phyloP scores from a whole-genome alignment of 2,329 filamentous ascomycete genomes.

The Chlorencoelia australis region DNA sequence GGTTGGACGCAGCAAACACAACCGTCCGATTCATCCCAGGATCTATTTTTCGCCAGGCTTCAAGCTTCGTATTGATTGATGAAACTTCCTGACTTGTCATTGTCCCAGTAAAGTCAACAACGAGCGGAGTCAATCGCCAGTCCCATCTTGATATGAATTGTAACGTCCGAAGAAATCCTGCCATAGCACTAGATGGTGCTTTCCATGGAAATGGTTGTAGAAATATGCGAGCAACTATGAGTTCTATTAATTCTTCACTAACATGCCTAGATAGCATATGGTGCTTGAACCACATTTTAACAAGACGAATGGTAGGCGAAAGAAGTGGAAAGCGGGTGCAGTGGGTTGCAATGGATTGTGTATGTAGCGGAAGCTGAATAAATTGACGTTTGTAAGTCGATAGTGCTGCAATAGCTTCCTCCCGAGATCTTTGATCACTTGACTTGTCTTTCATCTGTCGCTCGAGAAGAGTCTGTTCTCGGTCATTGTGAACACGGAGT shows the following conservation, averaged over 20 bases:
- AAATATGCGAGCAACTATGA: slow-evolving; percentile 71
- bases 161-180: slow-evolving; percentile 74
- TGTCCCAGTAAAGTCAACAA: slow-evolving; percentile 64
- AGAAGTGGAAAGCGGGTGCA: slow-evolving; percentile 72
- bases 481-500: slow-evolving; percentile 78
- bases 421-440: slow-evolving; percentile 52
- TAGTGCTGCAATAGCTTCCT: slow-evolving; percentile 60
- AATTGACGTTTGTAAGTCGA: slow-evolving; percentile 63
- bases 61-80: slow-evolving; percentile 59
- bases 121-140: slow-evolving; percentile 74
- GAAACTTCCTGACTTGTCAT: slow-evolving; percentile 52
- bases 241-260: slow-evolving; percentile 71
- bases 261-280: slow-evolving; percentile 75
- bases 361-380: slow-evolving; percentile 64
- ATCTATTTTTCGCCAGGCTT: slow-evolving; percentile 80
- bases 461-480: slow-evolving; percentile 73
- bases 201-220: slow-evolving; percentile 73
- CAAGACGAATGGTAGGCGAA: slow-evolving; percentile 71
- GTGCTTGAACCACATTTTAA: slow-evolving; percentile 80
- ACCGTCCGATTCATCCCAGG: slow-evolving; percentile 76
- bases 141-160: slow-evolving; percentile 80
- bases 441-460: slow-evolving; percentile 67
- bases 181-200: slow-evolving; percentile 63
- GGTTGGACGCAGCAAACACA: slow-evolving; percentile 70
- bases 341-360: slow-evolving; percentile 68